These are phyloP conservation scores for Fusarium decemcellulare DNA, from an alignment of 2,329 filamentous ascomycete genomes.

Conservation along the genomic window DNA sequence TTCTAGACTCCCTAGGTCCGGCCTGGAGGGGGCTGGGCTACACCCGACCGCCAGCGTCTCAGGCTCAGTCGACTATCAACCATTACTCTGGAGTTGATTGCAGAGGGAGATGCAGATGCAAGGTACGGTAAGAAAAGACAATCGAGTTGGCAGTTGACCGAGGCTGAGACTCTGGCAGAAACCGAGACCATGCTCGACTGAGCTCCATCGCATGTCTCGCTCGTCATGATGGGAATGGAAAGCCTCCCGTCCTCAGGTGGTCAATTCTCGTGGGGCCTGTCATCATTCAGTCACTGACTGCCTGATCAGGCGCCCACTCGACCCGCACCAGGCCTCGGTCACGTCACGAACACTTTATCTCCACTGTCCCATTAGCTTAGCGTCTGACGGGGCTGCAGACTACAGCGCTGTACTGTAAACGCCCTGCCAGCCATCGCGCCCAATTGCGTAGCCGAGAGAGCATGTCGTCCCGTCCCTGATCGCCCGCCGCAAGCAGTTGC, in stretches of 20 bases:
- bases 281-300: slow-evolving; percentile 25
- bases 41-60: slow-evolving; percentile 29
- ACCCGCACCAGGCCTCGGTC: slow-evolving; percentile 4
- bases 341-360: slow-evolving; percentile 14
- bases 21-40: not conserved
- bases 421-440: slow-evolving; percentile 2
- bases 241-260: slow-evolving; percentile 22
- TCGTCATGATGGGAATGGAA: not conserved
- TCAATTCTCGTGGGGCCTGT: slow-evolving; percentile 25
- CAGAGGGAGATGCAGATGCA: not conserved
- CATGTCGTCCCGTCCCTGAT: slow-evolving; percentile 1
- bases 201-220: not conserved
- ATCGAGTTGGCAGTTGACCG: not conserved
- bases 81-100: not conserved
- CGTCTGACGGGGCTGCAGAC: not conserved
- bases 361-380: not conserved
- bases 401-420: slow-evolving; percentile 3
- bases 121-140: not conserved
- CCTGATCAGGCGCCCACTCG: slow-evolving; percentile 36
- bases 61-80: slow-evolving; percentile 22
- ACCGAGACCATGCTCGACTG: not conserved
- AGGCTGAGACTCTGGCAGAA: slow-evolving; percentile 3
- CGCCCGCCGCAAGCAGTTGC: slow-evolving; percentile 11
- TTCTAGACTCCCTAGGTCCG: slow-evolving; percentile 11
- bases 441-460: not conserved